phyloP scores from a whole-genome alignment of 2,329 filamentous ascomycete genomes.

The Bipolaris sorokiniana region DNA sequence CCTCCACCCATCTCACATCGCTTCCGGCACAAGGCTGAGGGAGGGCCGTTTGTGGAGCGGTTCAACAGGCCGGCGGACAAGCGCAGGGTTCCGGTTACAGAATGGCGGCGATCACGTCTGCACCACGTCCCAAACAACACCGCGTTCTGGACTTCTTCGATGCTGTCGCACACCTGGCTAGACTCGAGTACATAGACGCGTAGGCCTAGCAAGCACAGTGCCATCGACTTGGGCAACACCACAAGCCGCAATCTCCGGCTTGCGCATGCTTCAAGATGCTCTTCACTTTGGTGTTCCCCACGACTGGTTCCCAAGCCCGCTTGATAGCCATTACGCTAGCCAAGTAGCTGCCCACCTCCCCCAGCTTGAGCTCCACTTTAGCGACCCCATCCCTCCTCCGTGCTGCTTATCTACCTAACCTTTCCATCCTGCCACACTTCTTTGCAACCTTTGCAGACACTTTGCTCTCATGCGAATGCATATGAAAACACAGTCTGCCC shows the following conservation, averaged over 20 bases:
- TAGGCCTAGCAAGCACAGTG: not conserved
- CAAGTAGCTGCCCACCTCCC: constrained; percentile 19
- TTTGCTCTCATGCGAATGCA: constrained; percentile 1
- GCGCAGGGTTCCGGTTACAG: constrained; percentile 1
- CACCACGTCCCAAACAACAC: constrained; percentile 4
- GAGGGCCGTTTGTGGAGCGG: constrained; percentile 14
- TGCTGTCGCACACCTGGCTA: constrained; percentile 3
- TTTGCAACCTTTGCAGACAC: not conserved
- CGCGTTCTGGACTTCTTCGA: not conserved
- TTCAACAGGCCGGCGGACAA: constrained; percentile 8
- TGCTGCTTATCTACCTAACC: constrained; percentile 18
- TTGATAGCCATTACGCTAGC: constrained; percentile 17
- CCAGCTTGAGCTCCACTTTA: constrained; percentile 38
- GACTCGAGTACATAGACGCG: constrained; percentile 8
- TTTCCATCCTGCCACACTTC: not conserved
- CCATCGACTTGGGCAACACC: not conserved
- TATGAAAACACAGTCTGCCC: constrained; percentile 11
- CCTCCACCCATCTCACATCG: constrained; percentile 1
- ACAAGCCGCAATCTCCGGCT: not conserved
- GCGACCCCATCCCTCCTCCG: constrained; percentile 24
- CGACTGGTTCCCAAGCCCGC: constrained; percentile 16
- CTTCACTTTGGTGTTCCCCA: constrained; percentile 13
- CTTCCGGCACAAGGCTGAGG: constrained; percentile 15
- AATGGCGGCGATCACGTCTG: constrained; percentile 8
- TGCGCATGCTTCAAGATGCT: not conserved